phyloP scores from a whole-genome alignment of 2,329 filamentous ascomycete species.

The Diaporthe helianthi region DNA sequence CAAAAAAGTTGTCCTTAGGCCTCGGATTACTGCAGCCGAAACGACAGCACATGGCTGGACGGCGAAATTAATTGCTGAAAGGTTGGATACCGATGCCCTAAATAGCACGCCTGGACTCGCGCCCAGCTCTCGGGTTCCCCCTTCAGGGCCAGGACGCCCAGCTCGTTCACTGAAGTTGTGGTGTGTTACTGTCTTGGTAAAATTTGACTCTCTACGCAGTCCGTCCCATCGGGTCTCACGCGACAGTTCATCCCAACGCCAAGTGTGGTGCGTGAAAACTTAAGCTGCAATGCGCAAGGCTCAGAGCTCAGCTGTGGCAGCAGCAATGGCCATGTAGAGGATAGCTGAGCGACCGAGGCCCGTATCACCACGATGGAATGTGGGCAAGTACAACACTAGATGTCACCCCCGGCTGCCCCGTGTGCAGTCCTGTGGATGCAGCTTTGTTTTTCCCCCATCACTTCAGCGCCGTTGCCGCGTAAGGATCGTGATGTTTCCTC shows the following conservation, averaged over 20 bases:
- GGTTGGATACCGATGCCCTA: background rate
- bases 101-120: background rate
- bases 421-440: background rate
- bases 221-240: constrained; percentile 5
- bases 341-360: constrained; percentile 11
- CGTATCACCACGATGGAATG: background rate
- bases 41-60: background rate
- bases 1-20: background rate
- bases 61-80: background rate
- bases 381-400: constrained; percentile 1
- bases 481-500: background rate
- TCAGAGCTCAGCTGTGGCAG: constrained; percentile 25
- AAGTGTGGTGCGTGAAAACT: background rate
- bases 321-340: background rate
- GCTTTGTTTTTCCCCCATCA: background rate
- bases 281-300: background rate
- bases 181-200: constrained; percentile 3
- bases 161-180: background rate
- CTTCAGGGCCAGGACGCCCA: background rate
- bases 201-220: background rate
- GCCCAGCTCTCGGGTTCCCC: constrained; percentile 1
- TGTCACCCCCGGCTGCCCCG: background rate
- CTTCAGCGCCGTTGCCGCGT: constrained; percentile 25
- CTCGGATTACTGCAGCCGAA: background rate
- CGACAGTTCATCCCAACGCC: constrained; percentile 4